phyloP scores from a whole-genome alignment of 805 yeast genomes.

The Ogataea glucozyma region DNA sequence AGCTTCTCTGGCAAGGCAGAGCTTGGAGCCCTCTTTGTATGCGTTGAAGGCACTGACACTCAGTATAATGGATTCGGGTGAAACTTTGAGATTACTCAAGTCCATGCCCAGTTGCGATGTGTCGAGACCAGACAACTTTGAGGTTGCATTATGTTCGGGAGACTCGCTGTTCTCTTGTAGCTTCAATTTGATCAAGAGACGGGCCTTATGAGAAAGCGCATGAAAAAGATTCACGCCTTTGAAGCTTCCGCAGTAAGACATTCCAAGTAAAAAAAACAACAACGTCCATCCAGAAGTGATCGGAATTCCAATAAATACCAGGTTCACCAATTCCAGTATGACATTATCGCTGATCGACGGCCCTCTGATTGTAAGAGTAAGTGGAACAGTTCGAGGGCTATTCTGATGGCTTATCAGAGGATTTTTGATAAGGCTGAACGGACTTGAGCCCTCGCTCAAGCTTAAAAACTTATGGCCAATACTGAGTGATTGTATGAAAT shows the following conservation, averaged over 20 bases:
- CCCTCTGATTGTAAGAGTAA: constrained; percentile 14
- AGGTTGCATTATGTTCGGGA: neutral
- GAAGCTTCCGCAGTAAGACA: constrained; percentile 48
- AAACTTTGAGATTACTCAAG: constrained; percentile 1
- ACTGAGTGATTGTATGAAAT: constrained; percentile 37
- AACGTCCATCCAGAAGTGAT: constrained; percentile 53
- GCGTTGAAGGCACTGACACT: constrained; percentile 25
- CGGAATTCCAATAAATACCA: constrained; percentile 40
- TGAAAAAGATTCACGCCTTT: constrained; percentile 41
- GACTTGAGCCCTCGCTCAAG: constrained; percentile 5
- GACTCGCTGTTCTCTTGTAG: constrained; percentile 21
- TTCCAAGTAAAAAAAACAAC: constrained; percentile 48
- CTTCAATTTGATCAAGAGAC: constrained; percentile 30
- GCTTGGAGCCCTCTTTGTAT: neutral
- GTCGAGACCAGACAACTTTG: neutral
- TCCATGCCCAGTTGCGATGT: neutral
- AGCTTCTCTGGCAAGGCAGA: neutral
- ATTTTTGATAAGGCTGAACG: constrained; percentile 1
- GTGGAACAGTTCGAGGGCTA: neutral
- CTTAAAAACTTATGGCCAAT: constrained; percentile 16
- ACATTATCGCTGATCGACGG: constrained; percentile 32
- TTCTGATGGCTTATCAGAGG: neutral
- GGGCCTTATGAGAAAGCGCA: constrained; percentile 39
- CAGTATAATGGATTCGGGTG: constrained; percentile 15
- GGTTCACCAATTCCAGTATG: constrained; percentile 31